phyloP scores from a whole-genome alignment of 2,329 filamentous ascomycete species.

The Didymella glomerata region DNA sequence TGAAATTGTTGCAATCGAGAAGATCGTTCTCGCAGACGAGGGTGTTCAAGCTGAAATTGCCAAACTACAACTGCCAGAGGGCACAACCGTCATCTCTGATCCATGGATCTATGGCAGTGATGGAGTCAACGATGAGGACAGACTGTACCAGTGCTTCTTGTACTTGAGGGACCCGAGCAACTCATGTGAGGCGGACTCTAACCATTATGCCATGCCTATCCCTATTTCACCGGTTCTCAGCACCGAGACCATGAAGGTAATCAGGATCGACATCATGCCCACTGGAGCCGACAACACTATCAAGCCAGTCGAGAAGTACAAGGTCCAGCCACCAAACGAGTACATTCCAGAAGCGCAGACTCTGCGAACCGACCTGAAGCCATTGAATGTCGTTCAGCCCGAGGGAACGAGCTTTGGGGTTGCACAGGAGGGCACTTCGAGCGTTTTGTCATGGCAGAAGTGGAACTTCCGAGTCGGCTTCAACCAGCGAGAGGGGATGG shows the following conservation, averaged over 20 bases:
- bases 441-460: conserved; percentile 71
- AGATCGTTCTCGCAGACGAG: conserved; percentile 63
- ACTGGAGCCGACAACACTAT: conserved; percentile 70
- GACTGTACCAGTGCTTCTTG: conserved; percentile 70
- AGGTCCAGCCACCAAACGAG: conserved; percentile 68
- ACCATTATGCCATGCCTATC: conserved; percentile 73
- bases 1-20: conserved; percentile 67
- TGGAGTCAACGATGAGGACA: conserved; percentile 58
- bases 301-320: conserved; percentile 65
- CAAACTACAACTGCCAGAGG: conserved; percentile 66
- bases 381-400: conserved; percentile 70
- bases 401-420: conserved; percentile 70
- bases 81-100: conserved; percentile 65
- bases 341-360: conserved; percentile 71
- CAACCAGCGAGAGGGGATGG: conserved; percentile 74
- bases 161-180: conserved; percentile 72
- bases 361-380: conserved; percentile 69
- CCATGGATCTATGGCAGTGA: conserved; percentile 74
- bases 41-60: conserved; percentile 66
- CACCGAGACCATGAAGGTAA: conserved; percentile 67
- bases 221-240: conserved; percentile 74
- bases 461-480: conserved; percentile 75
- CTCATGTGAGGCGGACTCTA: conserved; percentile 67
- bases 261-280: conserved; percentile 74
- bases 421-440: conserved; percentile 61